These are phyloP conservation scores for Puccinellia tenuiflora DNA, from an alignment of 176 grass and related monocot genomes.

Conservation along the genomic window DNA sequence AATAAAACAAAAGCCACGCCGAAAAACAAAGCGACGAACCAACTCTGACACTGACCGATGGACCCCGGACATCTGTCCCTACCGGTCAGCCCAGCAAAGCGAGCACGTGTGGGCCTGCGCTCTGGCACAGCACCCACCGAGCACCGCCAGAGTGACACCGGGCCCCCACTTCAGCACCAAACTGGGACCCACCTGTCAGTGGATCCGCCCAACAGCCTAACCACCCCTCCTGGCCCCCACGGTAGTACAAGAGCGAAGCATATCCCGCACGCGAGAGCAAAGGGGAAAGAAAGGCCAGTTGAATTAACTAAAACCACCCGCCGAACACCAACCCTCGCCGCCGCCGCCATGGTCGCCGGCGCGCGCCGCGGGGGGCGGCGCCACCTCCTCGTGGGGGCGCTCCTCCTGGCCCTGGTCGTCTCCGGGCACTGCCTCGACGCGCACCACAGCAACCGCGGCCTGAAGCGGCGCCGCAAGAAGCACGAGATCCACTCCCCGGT, in stretches of 20 bases:
- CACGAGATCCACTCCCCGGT: constrained; percentile 89
- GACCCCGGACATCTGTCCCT: no score
- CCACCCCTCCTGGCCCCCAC: background rate
- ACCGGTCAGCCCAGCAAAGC: no score
- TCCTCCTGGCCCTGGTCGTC: constrained; percentile 39
- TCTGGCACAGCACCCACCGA: background rate
- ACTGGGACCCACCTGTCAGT: background rate
- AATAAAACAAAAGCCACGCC: background rate
- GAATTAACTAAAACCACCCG: background rate
- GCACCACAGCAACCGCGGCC: constrained; percentile 12
- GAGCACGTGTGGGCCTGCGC: background rate
- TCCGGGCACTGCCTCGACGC: constrained; percentile 55
- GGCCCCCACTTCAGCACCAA: background rate
- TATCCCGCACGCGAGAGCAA: constrained; percentile 16
- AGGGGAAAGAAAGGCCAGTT: background rate
- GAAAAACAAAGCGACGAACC: background rate
- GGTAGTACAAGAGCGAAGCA: background rate
- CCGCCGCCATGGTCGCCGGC: constrained; percentile 12
- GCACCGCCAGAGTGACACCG: background rate
- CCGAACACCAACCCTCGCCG: background rate
- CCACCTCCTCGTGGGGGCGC: constrained; percentile 3
- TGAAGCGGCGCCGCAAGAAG: constrained; percentile 47
- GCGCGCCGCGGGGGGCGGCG: background rate
- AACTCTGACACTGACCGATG: background rate
- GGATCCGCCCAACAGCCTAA: background rate